Percentiles rank a stretch among this genome's conserved stretches.
Conservation (phyloP, 306 rosid species). For the Acacia confusa region DNA sequence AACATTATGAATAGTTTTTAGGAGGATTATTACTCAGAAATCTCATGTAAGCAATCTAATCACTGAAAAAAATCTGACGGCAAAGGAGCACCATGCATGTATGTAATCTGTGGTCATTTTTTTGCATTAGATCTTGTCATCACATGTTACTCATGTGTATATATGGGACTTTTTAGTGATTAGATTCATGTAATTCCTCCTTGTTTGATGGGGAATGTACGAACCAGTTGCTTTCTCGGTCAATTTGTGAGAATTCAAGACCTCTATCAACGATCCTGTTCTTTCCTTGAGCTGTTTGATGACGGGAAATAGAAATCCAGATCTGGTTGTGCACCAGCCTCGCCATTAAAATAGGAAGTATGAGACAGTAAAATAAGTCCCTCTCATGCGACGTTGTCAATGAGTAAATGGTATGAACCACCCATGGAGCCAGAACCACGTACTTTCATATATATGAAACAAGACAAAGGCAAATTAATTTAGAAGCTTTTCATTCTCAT, state of each 20-base stretch:
- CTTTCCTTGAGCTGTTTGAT: conserved; percentile 34
- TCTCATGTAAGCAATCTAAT: no score
- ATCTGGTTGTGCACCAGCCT: conserved; percentile 48
- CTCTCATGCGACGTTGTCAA: not conserved
- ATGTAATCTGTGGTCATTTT: no score
- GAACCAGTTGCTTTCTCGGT: conserved; percentile 52
- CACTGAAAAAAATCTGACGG: no score
- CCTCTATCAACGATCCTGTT: conserved; percentile 40
- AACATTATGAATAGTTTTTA: no score
- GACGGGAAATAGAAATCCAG: conserved; percentile 52
- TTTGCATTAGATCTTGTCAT: no score
- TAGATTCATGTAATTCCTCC: no score
- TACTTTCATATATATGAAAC: not conserved
- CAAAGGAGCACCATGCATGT: no score
- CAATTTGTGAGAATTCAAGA: conserved; percentile 53
- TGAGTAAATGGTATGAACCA: not conserved
- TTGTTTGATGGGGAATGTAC: no score
- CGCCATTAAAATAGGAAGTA: conserved; percentile 34
- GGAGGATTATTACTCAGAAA: no score
- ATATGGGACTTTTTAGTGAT: no score
- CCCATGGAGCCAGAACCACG: not conserved
- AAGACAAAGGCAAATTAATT: not conserved
- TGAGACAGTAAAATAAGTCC: conserved; percentile 22
- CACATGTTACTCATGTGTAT: no score
- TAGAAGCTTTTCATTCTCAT: not conserved